phyloP scores from a whole-genome alignment of 306 rosid genomes.

The Quercus cerris region DNA sequence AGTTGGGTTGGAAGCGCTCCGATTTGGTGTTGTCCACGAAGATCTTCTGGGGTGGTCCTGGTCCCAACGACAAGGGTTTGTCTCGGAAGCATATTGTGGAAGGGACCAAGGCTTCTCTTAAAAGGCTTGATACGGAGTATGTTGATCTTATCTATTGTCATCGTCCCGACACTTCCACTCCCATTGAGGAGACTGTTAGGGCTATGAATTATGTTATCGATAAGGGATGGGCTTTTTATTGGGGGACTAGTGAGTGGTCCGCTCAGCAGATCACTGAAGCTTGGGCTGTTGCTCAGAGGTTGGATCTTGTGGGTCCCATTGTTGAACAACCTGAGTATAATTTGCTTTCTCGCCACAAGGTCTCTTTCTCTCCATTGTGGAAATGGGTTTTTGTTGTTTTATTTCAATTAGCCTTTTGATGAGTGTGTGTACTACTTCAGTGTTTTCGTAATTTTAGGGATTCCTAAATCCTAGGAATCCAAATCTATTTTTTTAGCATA shows the following conservation, averaged over 20 bases:
- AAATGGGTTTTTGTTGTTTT: no score
- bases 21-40: constrained; percentile 92
- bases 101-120: constrained; percentile 82
- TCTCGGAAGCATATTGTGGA: constrained; percentile 86
- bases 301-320: constrained; percentile 80
- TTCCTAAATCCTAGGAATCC: no score
- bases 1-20: constrained; percentile 91
- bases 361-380: not conserved
- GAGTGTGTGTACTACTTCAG: no score
- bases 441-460: no score
- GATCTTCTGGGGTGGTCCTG: constrained; percentile 98
- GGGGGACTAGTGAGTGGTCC: constrained; percentile 99
- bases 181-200: constrained; percentile 91
- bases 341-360: constrained; percentile 82
- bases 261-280: constrained; percentile 98
- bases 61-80: constrained; percentile 93
- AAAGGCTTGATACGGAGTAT: constrained; percentile 83
- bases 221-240: constrained; percentile 87
- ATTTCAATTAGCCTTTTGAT: no score
- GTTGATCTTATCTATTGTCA: constrained; percentile 85
- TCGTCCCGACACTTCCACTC: constrained; percentile 72
- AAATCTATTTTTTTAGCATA: no score
- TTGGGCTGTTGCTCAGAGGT: constrained; percentile 66
- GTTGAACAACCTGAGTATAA: constrained; percentile 99
- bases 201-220: constrained; percentile 89